Base-by-base conservation (phyloP, 1,284 basidiomycete genomes). In the Malassezia globosa region DNA sequence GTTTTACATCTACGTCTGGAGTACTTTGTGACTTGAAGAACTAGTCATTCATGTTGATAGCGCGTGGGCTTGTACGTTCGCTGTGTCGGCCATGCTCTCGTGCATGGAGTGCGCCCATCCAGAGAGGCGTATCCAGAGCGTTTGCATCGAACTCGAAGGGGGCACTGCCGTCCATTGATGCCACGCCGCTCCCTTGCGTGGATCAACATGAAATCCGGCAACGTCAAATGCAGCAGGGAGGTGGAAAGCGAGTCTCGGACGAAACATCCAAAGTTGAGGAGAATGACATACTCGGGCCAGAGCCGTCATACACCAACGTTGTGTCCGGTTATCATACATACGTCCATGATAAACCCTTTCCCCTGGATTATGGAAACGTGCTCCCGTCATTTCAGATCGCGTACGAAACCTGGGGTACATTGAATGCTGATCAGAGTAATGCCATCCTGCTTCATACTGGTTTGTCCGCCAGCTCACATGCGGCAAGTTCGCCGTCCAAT, bases 401-500 rank as follows among this genome's bases (percentile, higher is more conserved):
- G 0, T 97, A 97, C 77, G 92, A 97, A 75, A 89, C 92, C 0
- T 97, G 94, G 94, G 92, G 92, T 2, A 80, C 79, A 1, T 81
- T 97, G 47, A 86, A 86, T 25, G 76, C 81, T 0, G 69, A 76
- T 7, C 79, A 77, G 35, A 83, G 87, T 72, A 97, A 99, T 69
- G 90, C 80, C 42, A 90, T 99, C 45, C 80, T 99, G n/a, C 78
- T 99, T 3, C 92, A 96, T 67, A 99, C 92, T 0, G 92, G 92
- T 21, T 78, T 99, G 2, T 89, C 85, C 2, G 92, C 92, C 0
- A 90, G 86, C 2, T 94, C 88, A 0, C 92, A 99, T 74, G 92
- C 94, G 1, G 89, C 89, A 0, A 84, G 84, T 10, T 85, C 85
- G 0, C 71, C 77, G 2, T 73, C 78, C 10, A 95, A 94, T 59